phyloP scores from a whole-genome alignment of 1,284 basidiomycete species.

The Pholiota adiposa region DNA sequence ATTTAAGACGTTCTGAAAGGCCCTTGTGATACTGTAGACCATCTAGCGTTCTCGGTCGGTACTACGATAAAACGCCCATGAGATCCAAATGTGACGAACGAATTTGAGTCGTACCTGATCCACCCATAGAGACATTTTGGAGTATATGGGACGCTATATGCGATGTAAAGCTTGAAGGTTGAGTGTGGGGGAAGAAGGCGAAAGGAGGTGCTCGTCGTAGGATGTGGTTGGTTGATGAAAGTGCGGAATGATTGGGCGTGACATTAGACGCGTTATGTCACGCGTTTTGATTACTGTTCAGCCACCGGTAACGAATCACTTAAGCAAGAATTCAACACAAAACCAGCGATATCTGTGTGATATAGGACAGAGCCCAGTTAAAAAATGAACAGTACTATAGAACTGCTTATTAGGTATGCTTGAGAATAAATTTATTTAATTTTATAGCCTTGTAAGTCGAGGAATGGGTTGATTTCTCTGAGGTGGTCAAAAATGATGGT shows the following conservation, averaged over 20 bases:
- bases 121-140: conserved; percentile 85
- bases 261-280: conserved; percentile 20
- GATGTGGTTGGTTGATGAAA: not conserved
- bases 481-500: no score
- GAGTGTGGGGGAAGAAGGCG: not conserved
- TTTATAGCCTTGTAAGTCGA: no score
- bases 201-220: not conserved
- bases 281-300: conserved; percentile 28
- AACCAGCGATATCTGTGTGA: no score
- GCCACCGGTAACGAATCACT: no score
- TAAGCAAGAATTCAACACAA: no score
- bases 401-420: no score
- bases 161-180: no score
- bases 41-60: conserved; percentile 84
- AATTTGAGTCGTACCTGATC: conserved; percentile 61
- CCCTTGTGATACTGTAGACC: conserved; percentile 89
- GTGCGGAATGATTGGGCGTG: conserved; percentile 4
- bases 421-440: no score
- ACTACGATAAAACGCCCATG: conserved; percentile 47
- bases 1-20: conserved; percentile 81
- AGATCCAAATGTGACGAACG: not conserved
- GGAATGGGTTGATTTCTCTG: no score
- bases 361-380: no score
- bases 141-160: no score
- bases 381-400: no score